Percentiles rank a stretch among this genome's conserved stretches.
These are phyloP conservation scores for Strobilomyces echinocephalus DNA, from an alignment of 768 basidiomycete genomes.

Conservation along the genomic window DNA sequence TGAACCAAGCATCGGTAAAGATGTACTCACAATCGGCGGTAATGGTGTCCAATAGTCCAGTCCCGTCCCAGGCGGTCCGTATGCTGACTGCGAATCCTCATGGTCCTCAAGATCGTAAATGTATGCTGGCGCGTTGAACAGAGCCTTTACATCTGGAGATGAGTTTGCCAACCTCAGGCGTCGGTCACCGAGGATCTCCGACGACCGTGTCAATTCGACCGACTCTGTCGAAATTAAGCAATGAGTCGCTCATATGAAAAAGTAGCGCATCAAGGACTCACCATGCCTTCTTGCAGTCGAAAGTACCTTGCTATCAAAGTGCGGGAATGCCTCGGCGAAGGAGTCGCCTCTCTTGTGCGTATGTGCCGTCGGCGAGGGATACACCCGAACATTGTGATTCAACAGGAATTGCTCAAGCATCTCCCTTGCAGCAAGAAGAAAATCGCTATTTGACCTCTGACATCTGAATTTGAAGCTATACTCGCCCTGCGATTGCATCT, in stretches of 20 bases:
- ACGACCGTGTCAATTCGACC: conserved; percentile 62
- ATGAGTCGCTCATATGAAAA: conserved; percentile 4
- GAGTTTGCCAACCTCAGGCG: conserved; percentile 81
- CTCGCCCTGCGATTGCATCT: conserved; percentile 42
- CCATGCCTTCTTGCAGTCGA: conserved; percentile 72
- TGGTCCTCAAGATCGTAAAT: conserved; percentile 76
- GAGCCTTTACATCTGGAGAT: conserved; percentile 90
- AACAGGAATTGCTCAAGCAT: conserved; percentile 89
- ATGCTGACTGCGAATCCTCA: conserved; percentile 58
- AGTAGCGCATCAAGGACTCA: conserved; percentile 18
- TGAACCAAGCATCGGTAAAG: conserved; percentile 4
- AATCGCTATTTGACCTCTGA: conserved; percentile 92
- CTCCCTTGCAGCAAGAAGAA: conserved; percentile 83
- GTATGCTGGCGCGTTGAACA: conserved; percentile 85
- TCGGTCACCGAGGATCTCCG: conserved; percentile 65
- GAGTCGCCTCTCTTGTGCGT: conserved; percentile 86
- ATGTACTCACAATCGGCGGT: conserved; percentile 60
- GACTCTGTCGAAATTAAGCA: conserved; percentile 47
- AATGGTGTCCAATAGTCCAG: conserved; percentile 75
- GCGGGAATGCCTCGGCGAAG: conserved; percentile 92
- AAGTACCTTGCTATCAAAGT: conserved; percentile 92
- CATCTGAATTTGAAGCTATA: conserved; percentile 94
- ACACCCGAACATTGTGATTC: conserved; percentile 77
- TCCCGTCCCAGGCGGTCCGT: conserved; percentile 45
- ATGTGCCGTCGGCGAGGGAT: conserved; percentile 73